These are phyloP conservation scores for Pterocarpus santalinus DNA, from an alignment of 306 rosid genomes.

Conservation along the genomic window DNA sequence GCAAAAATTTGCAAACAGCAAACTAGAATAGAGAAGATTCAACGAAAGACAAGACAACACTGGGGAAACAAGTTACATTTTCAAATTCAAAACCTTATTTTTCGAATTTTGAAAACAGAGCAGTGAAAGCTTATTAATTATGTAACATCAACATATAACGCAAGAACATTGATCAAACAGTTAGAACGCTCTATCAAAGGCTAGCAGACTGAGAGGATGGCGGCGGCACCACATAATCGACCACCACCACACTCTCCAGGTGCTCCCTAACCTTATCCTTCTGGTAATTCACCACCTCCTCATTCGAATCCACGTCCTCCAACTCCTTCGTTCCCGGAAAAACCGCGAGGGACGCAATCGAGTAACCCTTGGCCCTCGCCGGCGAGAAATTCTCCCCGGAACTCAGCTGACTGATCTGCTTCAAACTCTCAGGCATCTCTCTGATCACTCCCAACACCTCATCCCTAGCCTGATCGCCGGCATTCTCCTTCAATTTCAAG, in stretches of 20 bases:
- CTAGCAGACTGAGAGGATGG: slow-evolving; percentile 62
- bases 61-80: not conserved
- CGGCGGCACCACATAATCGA: slow-evolving; percentile 72
- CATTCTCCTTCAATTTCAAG: slow-evolving; percentile 76
- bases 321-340: slow-evolving; percentile 55
- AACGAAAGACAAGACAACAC: not conserved
- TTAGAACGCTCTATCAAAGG: slow-evolving; percentile 55
- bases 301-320: slow-evolving; percentile 66
- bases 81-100: not conserved
- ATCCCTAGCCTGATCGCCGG: slow-evolving; percentile 47
- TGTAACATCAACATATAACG: not conserved
- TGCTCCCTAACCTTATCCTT: slow-evolving; percentile 81
- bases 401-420: slow-evolving; percentile 61
- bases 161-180: not conserved
- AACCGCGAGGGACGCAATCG: slow-evolving; percentile 80
- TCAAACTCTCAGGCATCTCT: slow-evolving; percentile 61
- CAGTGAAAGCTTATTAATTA: not conserved
- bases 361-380: slow-evolving; percentile 85
- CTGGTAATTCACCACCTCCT: slow-evolving; percentile 57
- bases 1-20: no score
- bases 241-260: slow-evolving; percentile 66
- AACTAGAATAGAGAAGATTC: no score
- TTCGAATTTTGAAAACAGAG: not conserved
- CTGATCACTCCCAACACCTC: slow-evolving; percentile 67
- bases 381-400: slow-evolving; percentile 89